phyloP scores from a whole-genome alignment of 2,329 filamentous ascomycete species.

The Pseudophaeomoniella oleicola region DNA sequence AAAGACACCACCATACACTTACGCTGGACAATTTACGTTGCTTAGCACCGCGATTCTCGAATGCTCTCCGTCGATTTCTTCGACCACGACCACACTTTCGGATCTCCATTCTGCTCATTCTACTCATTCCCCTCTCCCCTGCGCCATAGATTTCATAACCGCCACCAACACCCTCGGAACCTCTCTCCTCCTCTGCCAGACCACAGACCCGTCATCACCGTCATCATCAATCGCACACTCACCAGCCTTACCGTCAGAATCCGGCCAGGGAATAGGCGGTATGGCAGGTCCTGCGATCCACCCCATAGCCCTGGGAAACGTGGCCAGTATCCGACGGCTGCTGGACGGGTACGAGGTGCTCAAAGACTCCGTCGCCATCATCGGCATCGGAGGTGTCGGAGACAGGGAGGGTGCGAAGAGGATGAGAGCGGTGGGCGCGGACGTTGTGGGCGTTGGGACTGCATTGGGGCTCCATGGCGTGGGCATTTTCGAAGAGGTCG shows the following conservation, averaged over 20 bases:
- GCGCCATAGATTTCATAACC: slow-evolving; percentile 53
- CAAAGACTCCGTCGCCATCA: slow-evolving; percentile 42
- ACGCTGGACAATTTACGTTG: slow-evolving; percentile 47
- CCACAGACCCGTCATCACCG: too few relatives aligned
- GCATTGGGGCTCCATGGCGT: slow-evolving; percentile 51
- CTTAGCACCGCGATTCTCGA: slow-evolving; percentile 37
- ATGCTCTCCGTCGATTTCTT: slow-evolving; percentile 7
- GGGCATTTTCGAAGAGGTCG: slow-evolving; percentile 47
- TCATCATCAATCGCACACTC: slow-evolving; percentile 8
- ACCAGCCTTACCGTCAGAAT: slow-evolving; percentile 36
- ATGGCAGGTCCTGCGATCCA: slow-evolving; percentile 60
- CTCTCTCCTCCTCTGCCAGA: slow-evolving; percentile 47
- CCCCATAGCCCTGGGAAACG: slow-evolving; percentile 61
- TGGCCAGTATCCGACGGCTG: slow-evolving; percentile 48
- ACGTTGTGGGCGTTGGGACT: slow-evolving; percentile 54
- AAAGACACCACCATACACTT: slow-evolving; percentile 66
- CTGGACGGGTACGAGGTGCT: slow-evolving; percentile 38
- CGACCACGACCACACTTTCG: too few relatives aligned
- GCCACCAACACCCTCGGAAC: slow-evolving; percentile 61
- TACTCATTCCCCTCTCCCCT: too few relatives aligned
- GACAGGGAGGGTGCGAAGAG: slow-evolving; percentile 47
- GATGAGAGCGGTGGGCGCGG: slow-evolving; percentile 54
- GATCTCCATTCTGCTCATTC: too few relatives aligned
- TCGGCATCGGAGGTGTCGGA: slow-evolving; percentile 60
- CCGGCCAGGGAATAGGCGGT: slow-evolving; percentile 47